Evolutionary conservation across 139 green algal genomes (phyloP), one percentile per base, ranked within the genome.

Genomic region (Tetradesmus obliquus): DNA sequence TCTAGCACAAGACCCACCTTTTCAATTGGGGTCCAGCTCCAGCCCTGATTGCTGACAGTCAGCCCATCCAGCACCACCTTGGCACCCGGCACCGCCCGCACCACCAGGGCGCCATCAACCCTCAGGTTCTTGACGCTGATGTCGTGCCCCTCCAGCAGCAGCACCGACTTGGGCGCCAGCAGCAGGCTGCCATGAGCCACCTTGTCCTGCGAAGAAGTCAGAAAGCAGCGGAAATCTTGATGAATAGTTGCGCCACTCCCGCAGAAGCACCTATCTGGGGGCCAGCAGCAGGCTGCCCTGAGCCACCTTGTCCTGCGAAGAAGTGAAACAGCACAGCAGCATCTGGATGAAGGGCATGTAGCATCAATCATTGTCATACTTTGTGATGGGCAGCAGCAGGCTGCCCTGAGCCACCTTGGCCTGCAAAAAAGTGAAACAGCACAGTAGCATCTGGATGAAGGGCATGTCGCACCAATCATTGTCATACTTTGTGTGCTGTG

Each of bases 41-140:
- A 99, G 17, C 97, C 97, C 45, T 83, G 71, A 91, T 99, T 99
- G 53, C 93, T 82, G 82, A 99, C 96, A 1, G 76, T 85, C 10
- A 99, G 88, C 0, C 88, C 84, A 2, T 96, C 90, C 9, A 98
- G 69, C 12, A 87, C 80, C 12, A 99, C 92, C 10, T 91, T 92
- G 0, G 94, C 95, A 1, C 95, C 96, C 1, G 88, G 84, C 5
- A 88, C 89, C 10, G 93, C 95, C 8, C 95, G 92, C 12, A 99
- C 91, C 24, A 98, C 91, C 83, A 99, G 87, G 0, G 98, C 94
- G 1, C 98, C 98, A 0, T 96, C 90, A n/a, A 99, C 72, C 3
- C 97, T 62, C 71, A 96, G 69, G 55, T 93, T 93, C n/a, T 90
- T 13, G 2, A 98, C 86, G 17, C 53, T 20, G 24, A 98, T 96